phyloP scores from a whole-genome alignment of 208 protist species.

The Endotrypanum monterogeii region DNA sequence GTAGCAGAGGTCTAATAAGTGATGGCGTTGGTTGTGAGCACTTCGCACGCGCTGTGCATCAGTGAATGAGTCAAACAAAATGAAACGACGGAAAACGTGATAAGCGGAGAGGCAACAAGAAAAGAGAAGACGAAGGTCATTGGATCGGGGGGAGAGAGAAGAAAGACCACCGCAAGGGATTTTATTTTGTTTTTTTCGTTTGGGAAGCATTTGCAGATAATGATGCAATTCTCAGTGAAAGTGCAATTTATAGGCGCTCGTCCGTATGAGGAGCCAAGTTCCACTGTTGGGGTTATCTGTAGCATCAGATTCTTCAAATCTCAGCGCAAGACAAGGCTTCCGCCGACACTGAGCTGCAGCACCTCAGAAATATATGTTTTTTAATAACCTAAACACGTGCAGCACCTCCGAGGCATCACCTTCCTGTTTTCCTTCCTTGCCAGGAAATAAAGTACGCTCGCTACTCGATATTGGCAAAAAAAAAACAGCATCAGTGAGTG shows the following conservation, averaged over 20 bases:
- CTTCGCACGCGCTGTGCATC: too few species aligned
- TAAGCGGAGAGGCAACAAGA: too few species aligned
- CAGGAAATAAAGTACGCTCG: conserved; percentile 56
- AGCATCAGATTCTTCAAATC: conserved; percentile 74
- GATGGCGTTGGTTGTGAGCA: too few species aligned
- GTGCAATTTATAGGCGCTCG: conserved; percentile 82
- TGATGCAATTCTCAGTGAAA: conserved; percentile 29
- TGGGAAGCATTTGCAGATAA: background rate
- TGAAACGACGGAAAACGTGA: too few species aligned
- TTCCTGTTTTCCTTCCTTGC: conserved; percentile 42
- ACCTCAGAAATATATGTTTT: conserved; percentile 94
- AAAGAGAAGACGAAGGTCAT: too few species aligned
- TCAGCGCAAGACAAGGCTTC: conserved; percentile 52
- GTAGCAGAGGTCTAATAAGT: too few species aligned
- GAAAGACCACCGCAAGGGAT: too few species aligned
- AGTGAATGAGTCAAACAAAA: too few species aligned
- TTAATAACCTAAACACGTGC: conserved; percentile 83
- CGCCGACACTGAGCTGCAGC: conserved; percentile 75
- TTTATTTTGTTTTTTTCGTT: too few species aligned
- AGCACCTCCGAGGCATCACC: conserved; percentile 47
- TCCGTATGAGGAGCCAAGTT: conserved; percentile 92
- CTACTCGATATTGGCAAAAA: conserved; percentile 69
- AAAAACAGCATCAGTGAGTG: conserved; percentile 86
- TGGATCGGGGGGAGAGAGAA: too few species aligned
- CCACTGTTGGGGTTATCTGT: conserved; percentile 76